Evolutionary conservation across 441 rosid species (phyloP), one percentile per base, ranked within the genome.

Genomic region (Euphorbia schlechtendalii): DNA sequence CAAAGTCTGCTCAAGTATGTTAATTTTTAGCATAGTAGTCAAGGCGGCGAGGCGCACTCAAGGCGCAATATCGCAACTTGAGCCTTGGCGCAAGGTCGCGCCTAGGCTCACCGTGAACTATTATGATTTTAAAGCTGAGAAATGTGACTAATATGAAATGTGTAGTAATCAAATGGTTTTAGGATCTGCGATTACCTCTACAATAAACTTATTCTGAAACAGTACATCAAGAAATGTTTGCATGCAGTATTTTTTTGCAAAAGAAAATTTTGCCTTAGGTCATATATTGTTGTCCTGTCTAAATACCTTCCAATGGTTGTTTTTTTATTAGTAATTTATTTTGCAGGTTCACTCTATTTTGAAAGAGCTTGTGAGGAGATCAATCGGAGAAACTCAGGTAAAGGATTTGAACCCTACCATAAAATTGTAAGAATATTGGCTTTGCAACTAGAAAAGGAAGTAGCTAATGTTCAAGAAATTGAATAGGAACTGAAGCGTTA

Each of bases 311-410:
- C n/a, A 24, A 21, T 22, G 36, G 22, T 14, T 40, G 51, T 66
- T 38, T 51, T 61, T 51, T 57, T 36, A 67, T 41, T 59, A 36
- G 25, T 61, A 3, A 49, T 41, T 28, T 22, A 36, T 69, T 30
- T 41, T 61, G 70, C 72, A 92, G 98, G 95, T 92, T 71, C 98
- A 92, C 75, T 84, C 72, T 66, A 75, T 86, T 60, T 61, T 89
- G 65, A 89, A 89, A 79, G 95, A 92, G 77, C 86, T 92, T n/a
- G 98, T 89, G 11, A 76, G 98, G 67, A 89, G 77, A 71, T 84
- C 98, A 64, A 74, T 87, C 5, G 73, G 81, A 65, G 95, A 91
- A 84, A 87, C 91, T 36, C 74, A 86, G 94, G 96, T 88, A 45
- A 73, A 74, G 61, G 17, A 45, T 43, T 24, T 9, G 67, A 58